These are phyloP conservation scores for Candida andamanensis DNA, from an alignment of 805 yeast species.

Conservation along the genomic window DNA sequence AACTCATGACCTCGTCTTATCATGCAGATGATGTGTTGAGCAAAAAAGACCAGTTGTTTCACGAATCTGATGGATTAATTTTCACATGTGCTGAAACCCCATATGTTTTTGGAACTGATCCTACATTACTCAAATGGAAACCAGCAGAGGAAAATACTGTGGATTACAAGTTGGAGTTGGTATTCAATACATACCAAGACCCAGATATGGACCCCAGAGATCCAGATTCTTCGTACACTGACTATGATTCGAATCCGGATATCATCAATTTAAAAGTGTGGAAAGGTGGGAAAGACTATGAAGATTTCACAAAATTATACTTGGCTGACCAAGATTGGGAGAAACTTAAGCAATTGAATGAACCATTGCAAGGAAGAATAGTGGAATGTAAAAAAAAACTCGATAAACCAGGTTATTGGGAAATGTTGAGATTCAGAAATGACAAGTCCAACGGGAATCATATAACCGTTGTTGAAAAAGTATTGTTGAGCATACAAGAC, in stretches of 20 bases:
- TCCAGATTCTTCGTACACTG: slow-evolving; percentile 65
- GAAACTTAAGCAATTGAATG: slow-evolving; percentile 56
- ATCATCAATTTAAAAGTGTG: slow-evolving; percentile 62
- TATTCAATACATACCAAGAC: slow-evolving; percentile 56
- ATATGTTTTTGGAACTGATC: slow-evolving; percentile 84
- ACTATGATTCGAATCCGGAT: slow-evolving; percentile 76
- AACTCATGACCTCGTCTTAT: slow-evolving; percentile 81
- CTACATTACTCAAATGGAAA: slow-evolving; percentile 87
- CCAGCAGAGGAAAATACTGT: slow-evolving; percentile 94
- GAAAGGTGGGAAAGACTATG: slow-evolving; percentile 65
- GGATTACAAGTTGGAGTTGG: slow-evolving; percentile 71
- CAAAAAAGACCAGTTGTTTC: slow-evolving; percentile 68
- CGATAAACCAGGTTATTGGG: slow-evolving; percentile 63
- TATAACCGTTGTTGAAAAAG: slow-evolving; percentile 71
- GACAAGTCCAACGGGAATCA: slow-evolving; percentile 90
- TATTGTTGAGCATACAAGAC: slow-evolving; percentile 78
- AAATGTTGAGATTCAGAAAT: slow-evolving; percentile 82
- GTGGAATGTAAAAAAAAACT: slow-evolving; percentile 75
- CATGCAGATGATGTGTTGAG: slow-evolving; percentile 71
- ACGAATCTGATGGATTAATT: slow-evolving; percentile 89
- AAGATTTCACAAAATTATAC: slow-evolving; percentile 59
- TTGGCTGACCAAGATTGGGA: slow-evolving; percentile 78
- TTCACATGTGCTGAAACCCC: slow-evolving; percentile 89
- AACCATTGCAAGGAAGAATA: slow-evolving; percentile 85
- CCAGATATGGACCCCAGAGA: slow-evolving; percentile 61